A percentile compares a stretch with the other conserved stretches of the same genome.
phyloP scores from a whole-genome alignment of 2,329 filamentous ascomycete genomes.

The Mariannaea elegans region DNA sequence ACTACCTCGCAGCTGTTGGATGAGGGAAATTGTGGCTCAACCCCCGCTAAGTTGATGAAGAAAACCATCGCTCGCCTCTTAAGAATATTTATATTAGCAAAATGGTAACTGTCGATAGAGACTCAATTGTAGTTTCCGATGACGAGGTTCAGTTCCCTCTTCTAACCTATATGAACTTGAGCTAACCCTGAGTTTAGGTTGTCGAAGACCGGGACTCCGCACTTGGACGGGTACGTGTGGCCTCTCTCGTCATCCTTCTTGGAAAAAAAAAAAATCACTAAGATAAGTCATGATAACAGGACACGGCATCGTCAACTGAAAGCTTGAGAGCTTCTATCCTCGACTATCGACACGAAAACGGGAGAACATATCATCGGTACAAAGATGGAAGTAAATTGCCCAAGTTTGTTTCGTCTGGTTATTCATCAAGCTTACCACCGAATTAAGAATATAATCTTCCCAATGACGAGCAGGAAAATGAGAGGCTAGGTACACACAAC shows the following conservation, averaged over 20 bases:
- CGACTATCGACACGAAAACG: constrained; percentile 17
- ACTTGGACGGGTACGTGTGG: not conserved
- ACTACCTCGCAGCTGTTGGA: no score
- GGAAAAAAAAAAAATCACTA: not conserved
- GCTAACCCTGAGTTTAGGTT: constrained; percentile 1
- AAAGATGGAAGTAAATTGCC: constrained; percentile 12
- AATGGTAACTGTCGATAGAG: no score
- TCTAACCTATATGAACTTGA: not conserved
- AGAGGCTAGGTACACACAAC: constrained; percentile 4
- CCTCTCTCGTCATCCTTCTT: no score
- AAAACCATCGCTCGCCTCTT: no score
- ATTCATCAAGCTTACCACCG: not conserved
- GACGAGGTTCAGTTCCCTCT: no score
- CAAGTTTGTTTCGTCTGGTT: no score
- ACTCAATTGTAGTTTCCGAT: no score
- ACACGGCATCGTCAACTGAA: not conserved
- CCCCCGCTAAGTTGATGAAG: no score
- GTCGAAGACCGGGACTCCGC: constrained; percentile 1
- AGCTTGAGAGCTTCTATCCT: constrained; percentile 9
- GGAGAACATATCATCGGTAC: constrained; percentile 15
- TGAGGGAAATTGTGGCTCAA: no score
- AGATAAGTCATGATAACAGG: not conserved
- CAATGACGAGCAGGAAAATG: constrained; percentile 11
- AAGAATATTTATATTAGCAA: no score
- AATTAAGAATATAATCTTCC: constrained; percentile 8